These are phyloP conservation scores for Trichoderma pleuroti DNA, from an alignment of 2,329 filamentous ascomycete species.

Conservation along the genomic window DNA sequence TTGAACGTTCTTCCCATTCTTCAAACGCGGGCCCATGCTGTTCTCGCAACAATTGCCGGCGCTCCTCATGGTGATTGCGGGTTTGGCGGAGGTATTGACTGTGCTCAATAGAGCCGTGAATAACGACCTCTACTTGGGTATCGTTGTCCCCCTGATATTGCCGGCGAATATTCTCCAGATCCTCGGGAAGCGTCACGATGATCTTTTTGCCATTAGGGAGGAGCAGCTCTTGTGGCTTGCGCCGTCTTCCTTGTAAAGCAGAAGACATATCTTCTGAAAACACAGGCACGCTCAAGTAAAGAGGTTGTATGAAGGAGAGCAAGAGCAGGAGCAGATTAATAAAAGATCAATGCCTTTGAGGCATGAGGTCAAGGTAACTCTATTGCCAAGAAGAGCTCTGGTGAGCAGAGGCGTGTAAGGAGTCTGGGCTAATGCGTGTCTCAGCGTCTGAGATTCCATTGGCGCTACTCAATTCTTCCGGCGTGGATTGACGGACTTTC, in stretches of 20 bases:
- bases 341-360: background rate
- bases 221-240: conserved; percentile 49
- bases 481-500: background rate
- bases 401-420: background rate
- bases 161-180: conserved; percentile 45
- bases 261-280: conserved; percentile 24
- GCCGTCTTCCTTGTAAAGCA: conserved; percentile 26
- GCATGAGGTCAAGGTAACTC: background rate
- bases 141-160: conserved; percentile 37
- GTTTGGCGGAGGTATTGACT: conserved; percentile 45
- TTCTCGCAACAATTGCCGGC: conserved; percentile 44
- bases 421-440: background rate
- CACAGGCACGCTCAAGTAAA: background rate
- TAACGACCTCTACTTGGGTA: conserved; percentile 52
- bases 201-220: conserved; percentile 54
- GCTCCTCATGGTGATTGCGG: conserved; percentile 50
- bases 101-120: conserved; percentile 52
- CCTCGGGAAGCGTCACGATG: conserved; percentile 55
- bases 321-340: background rate
- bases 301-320: background rate
- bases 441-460: background rate
- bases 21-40: conserved; percentile 50
- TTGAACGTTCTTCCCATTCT: conserved; percentile 54
- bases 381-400: background rate
- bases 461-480: background rate